Percentiles rank a stretch among this genome's conserved stretches.
phyloP scores from a whole-genome alignment of 139 green algal genomes.

The Chlamydomonas eustigma region DNA sequence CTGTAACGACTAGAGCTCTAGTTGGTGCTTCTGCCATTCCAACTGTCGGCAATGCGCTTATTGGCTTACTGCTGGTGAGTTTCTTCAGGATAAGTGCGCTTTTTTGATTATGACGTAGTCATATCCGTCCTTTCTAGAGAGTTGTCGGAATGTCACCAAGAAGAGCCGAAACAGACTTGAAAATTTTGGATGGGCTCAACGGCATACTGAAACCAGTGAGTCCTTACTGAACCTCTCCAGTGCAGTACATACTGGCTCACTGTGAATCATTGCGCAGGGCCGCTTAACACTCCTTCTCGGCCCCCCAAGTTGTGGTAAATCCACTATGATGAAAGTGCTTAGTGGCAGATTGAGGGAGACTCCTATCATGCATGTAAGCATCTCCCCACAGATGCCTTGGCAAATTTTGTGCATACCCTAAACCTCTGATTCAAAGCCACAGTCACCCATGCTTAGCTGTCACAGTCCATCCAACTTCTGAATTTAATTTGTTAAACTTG shows the following conservation, averaged over 20 bases:
- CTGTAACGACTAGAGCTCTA: slow-evolving; percentile 58
- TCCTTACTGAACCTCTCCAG: too few relatives aligned
- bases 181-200: background rate
- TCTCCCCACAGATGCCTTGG: too few relatives aligned
- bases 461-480: too few relatives aligned
- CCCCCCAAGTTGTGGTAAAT: slow-evolving; percentile 55
- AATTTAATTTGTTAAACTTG: too few relatives aligned
- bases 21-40: slow-evolving; percentile 50
- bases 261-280: slow-evolving; percentile 13
- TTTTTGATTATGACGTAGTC: background rate
- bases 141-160: background rate
- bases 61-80: background rate
- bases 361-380: background rate
- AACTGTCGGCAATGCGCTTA: slow-evolving; percentile 46
- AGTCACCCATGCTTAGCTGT: too few relatives aligned
- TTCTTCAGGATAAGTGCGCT: background rate
- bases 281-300: slow-evolving; percentile 68
- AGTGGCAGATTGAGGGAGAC: slow-evolving; percentile 25
- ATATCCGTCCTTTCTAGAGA: background rate
- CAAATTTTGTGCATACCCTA: too few relatives aligned
- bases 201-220: slow-evolving; percentile 11
- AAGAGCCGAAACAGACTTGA: background rate
- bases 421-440: too few relatives aligned
- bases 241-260: too few relatives aligned
- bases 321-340: slow-evolving; percentile 50